Evolutionary conservation across 2,329 filamentous ascomycete genomes (phyloP).

Genomic region (Zymoseptoria tritici): DNA sequence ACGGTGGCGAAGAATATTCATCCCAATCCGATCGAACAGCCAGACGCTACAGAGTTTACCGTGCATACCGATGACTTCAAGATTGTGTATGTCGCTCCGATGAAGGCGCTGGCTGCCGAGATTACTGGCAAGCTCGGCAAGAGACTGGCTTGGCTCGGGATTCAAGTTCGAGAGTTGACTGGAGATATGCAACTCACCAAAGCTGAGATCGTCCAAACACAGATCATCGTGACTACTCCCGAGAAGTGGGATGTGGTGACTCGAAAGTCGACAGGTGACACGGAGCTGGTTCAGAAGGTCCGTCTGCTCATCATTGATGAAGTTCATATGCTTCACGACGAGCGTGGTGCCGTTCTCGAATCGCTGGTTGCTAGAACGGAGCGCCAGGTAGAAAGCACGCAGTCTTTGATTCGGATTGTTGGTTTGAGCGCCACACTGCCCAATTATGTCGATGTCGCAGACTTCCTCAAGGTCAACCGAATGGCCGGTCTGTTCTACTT

Average conservation of each 20-base stretch:
- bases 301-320: conserved; percentile 95
- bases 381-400: conserved; percentile 93
- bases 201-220: conserved; percentile 86
- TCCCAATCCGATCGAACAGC: conserved; percentile 71
- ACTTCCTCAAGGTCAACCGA: conserved; percentile 94
- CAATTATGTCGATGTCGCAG: conserved; percentile 93
- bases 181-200: conserved; percentile 99
- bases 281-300: conserved; percentile 95
- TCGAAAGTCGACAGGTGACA: conserved; percentile 92
- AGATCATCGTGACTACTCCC: conserved; percentile 96
- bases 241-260: conserved; percentile 99
- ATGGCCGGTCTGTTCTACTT: conserved; percentile 94
- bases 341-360: conserved; percentile 90
- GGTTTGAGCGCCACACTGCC: conserved; percentile 92
- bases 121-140: conserved; percentile 91
- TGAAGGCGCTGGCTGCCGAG: conserved; percentile 96
- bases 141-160: conserved; percentile 84
- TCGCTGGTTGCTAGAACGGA: conserved; percentile 92
- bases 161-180: conserved; percentile 87
- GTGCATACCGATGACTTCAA: conserved; percentile 89
- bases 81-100: conserved; percentile 95
- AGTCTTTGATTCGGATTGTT: conserved; percentile 92
- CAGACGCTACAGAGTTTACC: conserved; percentile 66
- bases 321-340: conserved; percentile 98
- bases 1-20: conserved; percentile 77